Evolutionary conservation across 2,329 filamentous ascomycete genomes (phyloP).

Genomic region (Helotiales sp.): DNA sequence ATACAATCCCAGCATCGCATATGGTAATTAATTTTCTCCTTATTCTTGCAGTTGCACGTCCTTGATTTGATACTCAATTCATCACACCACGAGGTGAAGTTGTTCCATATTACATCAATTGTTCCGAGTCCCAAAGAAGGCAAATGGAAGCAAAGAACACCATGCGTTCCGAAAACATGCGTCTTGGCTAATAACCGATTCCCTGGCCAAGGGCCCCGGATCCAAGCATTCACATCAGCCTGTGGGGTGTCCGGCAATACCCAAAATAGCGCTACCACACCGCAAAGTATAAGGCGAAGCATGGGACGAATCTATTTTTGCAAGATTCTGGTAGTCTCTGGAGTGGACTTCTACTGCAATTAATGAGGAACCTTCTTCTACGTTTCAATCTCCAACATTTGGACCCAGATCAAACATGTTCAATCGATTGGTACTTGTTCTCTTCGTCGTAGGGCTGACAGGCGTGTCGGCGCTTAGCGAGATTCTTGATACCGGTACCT

Average conservation of each 20-base stretch:
- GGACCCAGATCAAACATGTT: neutral
- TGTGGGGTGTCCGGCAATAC: neutral
- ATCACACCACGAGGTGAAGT: neutral
- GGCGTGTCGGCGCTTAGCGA: neutral
- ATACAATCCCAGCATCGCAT: neutral
- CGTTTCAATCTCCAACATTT: neutral
- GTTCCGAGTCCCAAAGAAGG: neutral
- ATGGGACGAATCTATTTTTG: slow-evolving; percentile 1
- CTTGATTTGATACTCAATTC: neutral
- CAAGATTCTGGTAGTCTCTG: neutral
- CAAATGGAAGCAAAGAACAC: neutral
- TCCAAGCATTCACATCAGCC: neutral
- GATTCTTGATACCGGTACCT: neutral
- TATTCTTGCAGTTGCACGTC: neutral
- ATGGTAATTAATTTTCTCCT: neutral
- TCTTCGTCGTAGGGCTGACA: neutral
- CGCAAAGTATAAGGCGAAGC: neutral
- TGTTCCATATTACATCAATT: neutral
- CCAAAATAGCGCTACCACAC: neutral
- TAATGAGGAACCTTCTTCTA: neutral
- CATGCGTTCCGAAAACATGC: neutral
- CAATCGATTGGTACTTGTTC: neutral
- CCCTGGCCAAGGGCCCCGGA: neutral
- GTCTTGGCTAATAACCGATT: neutral
- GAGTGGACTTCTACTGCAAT: neutral